These are phyloP conservation scores for Citrus mangshanensis DNA, from an alignment of 345 rosid species.

Conservation along the genomic window DNA sequence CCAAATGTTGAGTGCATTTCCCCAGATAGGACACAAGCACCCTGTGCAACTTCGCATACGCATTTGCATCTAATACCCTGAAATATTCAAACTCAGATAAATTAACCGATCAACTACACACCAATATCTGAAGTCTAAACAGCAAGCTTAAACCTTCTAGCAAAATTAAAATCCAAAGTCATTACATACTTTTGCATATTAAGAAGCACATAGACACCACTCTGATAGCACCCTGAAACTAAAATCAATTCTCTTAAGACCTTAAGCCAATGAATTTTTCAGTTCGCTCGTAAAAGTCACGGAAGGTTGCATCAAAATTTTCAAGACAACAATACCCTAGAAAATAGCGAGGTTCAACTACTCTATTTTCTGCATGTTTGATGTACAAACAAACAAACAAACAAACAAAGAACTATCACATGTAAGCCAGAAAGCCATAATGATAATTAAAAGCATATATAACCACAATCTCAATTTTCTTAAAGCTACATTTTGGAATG, in stretches of 20 bases:
- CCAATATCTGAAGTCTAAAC: slow-evolving; percentile 2
- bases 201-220: neutral
- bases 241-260: neutral
- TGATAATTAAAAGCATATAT: neutral
- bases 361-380: neutral
- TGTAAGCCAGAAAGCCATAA: neutral
- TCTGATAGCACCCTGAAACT: neutral
- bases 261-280: neutral
- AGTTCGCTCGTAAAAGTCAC: neutral
- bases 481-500: neutral
- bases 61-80: slow-evolving; percentile 63
- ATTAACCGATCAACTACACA: neutral
- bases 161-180: neutral
- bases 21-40: slow-evolving; percentile 47
- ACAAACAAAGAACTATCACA: neutral
- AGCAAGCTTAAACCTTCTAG: neutral
- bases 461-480: neutral
- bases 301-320: neutral
- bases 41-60: slow-evolving; percentile 53
- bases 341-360: neutral
- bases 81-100: slow-evolving; percentile 8
- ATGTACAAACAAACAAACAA: too few relatives aligned
- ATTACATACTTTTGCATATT: neutral
- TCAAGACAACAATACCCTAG: too few relatives aligned
- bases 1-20: slow-evolving; percentile 49